Conservation (phyloP, 345 rosid genomes). For the Eucalyptus erythrocorys region DNA sequence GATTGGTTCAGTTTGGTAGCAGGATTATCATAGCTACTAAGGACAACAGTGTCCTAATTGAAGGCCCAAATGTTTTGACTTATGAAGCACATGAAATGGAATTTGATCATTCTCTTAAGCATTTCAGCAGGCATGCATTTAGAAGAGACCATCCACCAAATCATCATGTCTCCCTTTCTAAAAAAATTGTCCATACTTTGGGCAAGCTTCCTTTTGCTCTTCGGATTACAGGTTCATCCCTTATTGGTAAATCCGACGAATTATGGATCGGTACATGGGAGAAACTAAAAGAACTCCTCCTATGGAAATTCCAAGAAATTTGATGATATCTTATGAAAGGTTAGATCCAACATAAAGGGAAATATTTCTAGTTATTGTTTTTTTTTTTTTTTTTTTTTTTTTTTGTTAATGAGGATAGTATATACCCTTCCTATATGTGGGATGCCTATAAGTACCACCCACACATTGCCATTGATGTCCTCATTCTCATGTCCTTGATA, state of each 20-base stretch:
- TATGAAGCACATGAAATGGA: background rate
- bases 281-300: background rate
- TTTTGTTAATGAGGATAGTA: background rate
- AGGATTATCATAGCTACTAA: background rate
- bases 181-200: background rate
- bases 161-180: background rate
- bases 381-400: background rate
- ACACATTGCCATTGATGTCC: background rate
- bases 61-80: background rate
- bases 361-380: background rate
- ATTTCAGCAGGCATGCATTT: background rate
- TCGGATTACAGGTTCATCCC: background rate
- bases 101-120: background rate
- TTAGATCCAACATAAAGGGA: background rate
- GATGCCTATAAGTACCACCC: background rate
- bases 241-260: rapidly evolving
- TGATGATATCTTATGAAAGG: background rate
- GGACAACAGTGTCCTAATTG: background rate
- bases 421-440: background rate
- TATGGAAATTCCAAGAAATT: background rate
- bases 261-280: background rate
- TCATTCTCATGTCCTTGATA: background rate
- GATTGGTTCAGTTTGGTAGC: background rate
- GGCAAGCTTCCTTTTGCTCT: background rate
- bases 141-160: background rate